Conservation (phyloP, 768 basidiomycete species). For the Russula sp. region DNA sequence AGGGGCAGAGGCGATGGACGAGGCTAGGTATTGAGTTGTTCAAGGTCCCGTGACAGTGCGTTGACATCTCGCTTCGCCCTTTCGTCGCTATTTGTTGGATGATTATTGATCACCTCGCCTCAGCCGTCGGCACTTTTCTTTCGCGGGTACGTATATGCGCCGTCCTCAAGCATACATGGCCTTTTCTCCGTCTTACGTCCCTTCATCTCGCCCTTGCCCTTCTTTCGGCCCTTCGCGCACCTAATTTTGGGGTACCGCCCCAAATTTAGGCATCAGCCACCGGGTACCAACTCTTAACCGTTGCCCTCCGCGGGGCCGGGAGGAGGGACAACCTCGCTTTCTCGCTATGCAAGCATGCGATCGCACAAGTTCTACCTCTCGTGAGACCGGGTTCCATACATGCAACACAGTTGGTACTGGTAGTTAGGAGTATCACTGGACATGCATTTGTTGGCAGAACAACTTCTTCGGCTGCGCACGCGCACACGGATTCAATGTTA, state of each 20-base stretch:
- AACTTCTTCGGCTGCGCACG: too few relatives aligned
- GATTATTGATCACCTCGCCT: too few relatives aligned
- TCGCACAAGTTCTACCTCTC: too few relatives aligned
- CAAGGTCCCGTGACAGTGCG: slow-evolving; percentile 10
- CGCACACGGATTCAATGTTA: too few relatives aligned
- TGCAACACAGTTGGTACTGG: too few relatives aligned
- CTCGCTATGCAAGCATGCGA: too few relatives aligned
- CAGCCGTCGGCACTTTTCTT: background rate
- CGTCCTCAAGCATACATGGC: background rate
- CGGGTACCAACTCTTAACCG: too few relatives aligned
- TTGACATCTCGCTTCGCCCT: background rate
- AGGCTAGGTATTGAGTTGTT: background rate
- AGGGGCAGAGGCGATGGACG: too few relatives aligned
- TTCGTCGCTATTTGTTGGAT: background rate
- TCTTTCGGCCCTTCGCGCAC: background rate
- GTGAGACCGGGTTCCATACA: too few relatives aligned
- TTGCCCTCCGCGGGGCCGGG: too few relatives aligned
- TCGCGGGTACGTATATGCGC: background rate
- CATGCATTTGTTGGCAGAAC: too few relatives aligned
- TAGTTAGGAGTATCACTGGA: too few relatives aligned
- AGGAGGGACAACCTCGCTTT: background rate
- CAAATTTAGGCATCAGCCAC: background rate
- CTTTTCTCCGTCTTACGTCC: background rate
- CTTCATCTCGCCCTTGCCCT: background rate
- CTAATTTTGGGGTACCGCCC: background rate